Percentiles rank a stretch among this genome's conserved stretches.
Evolutionary conservation across 345 rosid genomes (phyloP).

Genomic region (Acer saccharum): DNA sequence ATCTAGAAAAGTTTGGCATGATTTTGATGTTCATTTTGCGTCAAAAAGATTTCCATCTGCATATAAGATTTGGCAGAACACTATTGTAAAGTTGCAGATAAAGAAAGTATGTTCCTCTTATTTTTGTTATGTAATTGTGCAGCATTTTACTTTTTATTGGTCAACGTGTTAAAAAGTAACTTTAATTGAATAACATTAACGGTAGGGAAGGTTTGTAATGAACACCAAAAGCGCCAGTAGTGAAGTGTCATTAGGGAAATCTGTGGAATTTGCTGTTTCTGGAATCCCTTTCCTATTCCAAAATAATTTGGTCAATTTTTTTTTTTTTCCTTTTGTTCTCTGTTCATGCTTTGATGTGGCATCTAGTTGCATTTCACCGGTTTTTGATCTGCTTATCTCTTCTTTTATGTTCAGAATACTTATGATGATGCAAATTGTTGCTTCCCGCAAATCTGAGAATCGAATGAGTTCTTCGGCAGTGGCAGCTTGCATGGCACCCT

Average conservation of each 20-base stretch:
- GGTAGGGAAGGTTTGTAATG: neutral
- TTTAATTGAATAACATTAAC: neutral
- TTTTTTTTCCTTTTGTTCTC: constrained; percentile 1
- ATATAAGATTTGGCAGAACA: neutral
- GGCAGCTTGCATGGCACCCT: constrained; percentile 99
- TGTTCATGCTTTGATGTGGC: constrained; percentile 1
- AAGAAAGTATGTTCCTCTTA: neutral
- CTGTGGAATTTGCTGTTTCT: neutral
- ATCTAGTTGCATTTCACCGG: neutral
- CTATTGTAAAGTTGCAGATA: neutral
- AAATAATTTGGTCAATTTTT: constrained; percentile 12
- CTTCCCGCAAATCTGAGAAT: constrained; percentile 74
- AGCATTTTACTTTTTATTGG: neutral
- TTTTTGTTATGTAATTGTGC: neutral
- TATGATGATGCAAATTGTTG: constrained; percentile 85
- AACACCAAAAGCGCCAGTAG: neutral
- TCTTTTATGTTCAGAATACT: constrained; percentile 69
- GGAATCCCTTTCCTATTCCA: neutral
- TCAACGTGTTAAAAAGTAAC: neutral
- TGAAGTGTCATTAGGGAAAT: neutral
- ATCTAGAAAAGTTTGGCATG: neutral
- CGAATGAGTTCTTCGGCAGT: constrained; percentile 98
- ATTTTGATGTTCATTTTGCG: neutral
- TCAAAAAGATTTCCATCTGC: neutral
- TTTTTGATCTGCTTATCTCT: constrained; percentile 20